Evolutionary conservation across 805 yeast genomes (phyloP).

Genomic region (Wickerhamiella sorbophila): DNA sequence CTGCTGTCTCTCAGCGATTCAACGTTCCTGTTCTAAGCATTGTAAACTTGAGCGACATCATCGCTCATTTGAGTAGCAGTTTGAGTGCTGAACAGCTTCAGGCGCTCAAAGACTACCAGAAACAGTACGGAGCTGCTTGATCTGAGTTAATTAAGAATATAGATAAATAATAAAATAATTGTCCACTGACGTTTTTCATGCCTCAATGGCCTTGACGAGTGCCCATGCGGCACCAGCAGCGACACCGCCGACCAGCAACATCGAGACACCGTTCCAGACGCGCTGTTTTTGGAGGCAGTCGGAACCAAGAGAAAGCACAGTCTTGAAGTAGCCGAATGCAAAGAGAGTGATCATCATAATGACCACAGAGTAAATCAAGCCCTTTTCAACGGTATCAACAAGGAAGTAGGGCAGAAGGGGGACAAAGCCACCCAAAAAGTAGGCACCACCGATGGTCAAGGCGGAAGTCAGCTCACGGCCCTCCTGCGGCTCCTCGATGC

Average conservation of each 20-base stretch:
- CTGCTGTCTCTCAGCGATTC: slow-evolving; percentile 55
- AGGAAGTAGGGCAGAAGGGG: slow-evolving; percentile 89
- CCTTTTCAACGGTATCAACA: slow-evolving; percentile 56
- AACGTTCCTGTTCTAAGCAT: slow-evolving; percentile 75
- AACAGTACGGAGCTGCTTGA: slow-evolving; percentile 23
- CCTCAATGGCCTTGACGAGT: slow-evolving; percentile 34
- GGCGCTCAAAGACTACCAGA: slow-evolving; percentile 21
- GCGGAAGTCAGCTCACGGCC: slow-evolving; percentile 83
- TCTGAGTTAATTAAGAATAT: too few relatives aligned
- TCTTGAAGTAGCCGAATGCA: slow-evolving; percentile 74
- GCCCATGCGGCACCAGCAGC: slow-evolving; percentile 98
- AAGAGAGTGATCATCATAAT: slow-evolving; percentile 80
- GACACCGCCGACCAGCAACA: slow-evolving; percentile 90
- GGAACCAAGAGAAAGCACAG: slow-evolving; percentile 70
- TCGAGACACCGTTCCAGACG: slow-evolving; percentile 68
- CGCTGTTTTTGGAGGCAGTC: slow-evolving; percentile 37
- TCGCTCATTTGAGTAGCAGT: slow-evolving; percentile 36
- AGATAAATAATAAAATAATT: too few relatives aligned
- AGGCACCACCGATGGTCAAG: slow-evolving; percentile 74
- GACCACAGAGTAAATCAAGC: slow-evolving; percentile 56
- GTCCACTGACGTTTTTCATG: background rate
- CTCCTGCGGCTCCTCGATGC: slow-evolving; percentile 91
- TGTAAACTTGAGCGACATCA: slow-evolving; percentile 61
- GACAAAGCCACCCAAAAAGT: slow-evolving; percentile 83
- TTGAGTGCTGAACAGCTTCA: slow-evolving; percentile 18